Conservation (phyloP, 352 stramenopile genomes). For the Phytophthora hybrid region DNA sequence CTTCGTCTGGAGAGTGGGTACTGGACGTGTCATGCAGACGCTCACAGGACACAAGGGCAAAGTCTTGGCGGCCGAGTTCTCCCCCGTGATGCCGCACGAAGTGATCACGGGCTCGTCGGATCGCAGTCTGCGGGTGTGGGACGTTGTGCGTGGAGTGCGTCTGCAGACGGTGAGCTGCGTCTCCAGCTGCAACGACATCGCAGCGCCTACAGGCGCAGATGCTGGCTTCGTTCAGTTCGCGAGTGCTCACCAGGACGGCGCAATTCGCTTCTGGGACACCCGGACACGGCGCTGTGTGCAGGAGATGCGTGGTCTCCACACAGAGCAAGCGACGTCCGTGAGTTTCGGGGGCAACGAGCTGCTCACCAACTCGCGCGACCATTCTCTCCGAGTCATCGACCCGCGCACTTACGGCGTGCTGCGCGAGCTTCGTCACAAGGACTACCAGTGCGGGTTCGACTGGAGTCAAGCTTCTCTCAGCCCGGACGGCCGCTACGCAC, state of each 20-base stretch:
- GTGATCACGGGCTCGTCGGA: slow-evolving; percentile 85
- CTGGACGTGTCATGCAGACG: slow-evolving; percentile 83
- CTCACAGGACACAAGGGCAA: slow-evolving; percentile 88
- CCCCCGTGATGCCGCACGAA: slow-evolving; percentile 56
- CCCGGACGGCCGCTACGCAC: slow-evolving; percentile 66
- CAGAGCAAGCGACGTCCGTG: slow-evolving; percentile 79
- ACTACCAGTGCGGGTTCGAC: slow-evolving; percentile 82
- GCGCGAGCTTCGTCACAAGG: slow-evolving; percentile 50
- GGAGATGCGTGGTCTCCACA: slow-evolving; percentile 66
- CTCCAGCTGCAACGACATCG: slow-evolving; percentile 87
- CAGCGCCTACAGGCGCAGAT: slow-evolving; percentile 42
- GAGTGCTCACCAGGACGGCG: slow-evolving; percentile 82
- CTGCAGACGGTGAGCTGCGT: slow-evolving; percentile 81
- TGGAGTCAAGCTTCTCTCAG: slow-evolving; percentile 85
- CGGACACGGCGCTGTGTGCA: slow-evolving; percentile 61
- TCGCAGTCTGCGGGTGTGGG: slow-evolving; percentile 81
- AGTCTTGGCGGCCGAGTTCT: slow-evolving; percentile 84
- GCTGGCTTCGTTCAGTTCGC: slow-evolving; percentile 69
- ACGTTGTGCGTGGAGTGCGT: slow-evolving; percentile 67
- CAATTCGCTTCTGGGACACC: slow-evolving; percentile 82
- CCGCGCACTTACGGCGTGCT: slow-evolving; percentile 67
- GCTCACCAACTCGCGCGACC: slow-evolving; percentile 83
- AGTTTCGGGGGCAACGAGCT: slow-evolving; percentile 63
- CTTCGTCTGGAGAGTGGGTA: slow-evolving; percentile 86
- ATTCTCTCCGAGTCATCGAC: slow-evolving; percentile 76